These are phyloP conservation scores for Curvularia sp. DNA, from an alignment of 2,329 filamentous ascomycete species.

Conservation along the genomic window DNA sequence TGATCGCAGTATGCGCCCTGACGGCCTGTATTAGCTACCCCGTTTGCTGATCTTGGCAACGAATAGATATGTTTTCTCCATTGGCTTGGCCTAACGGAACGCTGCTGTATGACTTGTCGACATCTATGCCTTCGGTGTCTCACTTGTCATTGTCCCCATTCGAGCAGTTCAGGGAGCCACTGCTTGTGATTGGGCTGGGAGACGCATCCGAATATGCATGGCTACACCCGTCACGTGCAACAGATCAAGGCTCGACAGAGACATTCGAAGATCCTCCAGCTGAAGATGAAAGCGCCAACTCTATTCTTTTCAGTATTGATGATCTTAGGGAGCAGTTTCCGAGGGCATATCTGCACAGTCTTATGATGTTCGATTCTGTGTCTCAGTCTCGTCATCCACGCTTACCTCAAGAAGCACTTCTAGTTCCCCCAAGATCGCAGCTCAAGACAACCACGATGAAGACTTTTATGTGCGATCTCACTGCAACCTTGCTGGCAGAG, in stretches of 20 bases:
- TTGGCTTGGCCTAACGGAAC: conserved; percentile 84
- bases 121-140: conserved; percentile 77
- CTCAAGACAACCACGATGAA: conserved; percentile 74
- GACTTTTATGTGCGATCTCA: conserved; percentile 55
- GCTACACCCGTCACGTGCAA: conserved; percentile 53
- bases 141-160: conserved; percentile 85
- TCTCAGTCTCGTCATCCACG: conserved; percentile 47
- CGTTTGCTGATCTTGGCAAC: conserved; percentile 42
- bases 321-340: conserved; percentile 75
- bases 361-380: conserved; percentile 80
- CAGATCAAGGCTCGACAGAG: conserved; percentile 15
- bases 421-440: conserved; percentile 71
- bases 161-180: conserved; percentile 84
- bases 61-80: conserved; percentile 88
- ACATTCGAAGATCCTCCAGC: conserved; percentile 20
- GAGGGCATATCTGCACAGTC: conserved; percentile 76
- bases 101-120: conserved; percentile 87
- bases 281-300: conserved; percentile 42
- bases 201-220: conserved; percentile 71
- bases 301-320: conserved; percentile 68
- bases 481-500: conserved; percentile 55
- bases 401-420: conserved; percentile 69
- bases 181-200: conserved; percentile 82
- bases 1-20: conserved; percentile 74
- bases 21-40: conserved; percentile 25